Evolutionary conservation across 331 rosid species (phyloP).

Genomic region (Saraca asoca): DNA sequence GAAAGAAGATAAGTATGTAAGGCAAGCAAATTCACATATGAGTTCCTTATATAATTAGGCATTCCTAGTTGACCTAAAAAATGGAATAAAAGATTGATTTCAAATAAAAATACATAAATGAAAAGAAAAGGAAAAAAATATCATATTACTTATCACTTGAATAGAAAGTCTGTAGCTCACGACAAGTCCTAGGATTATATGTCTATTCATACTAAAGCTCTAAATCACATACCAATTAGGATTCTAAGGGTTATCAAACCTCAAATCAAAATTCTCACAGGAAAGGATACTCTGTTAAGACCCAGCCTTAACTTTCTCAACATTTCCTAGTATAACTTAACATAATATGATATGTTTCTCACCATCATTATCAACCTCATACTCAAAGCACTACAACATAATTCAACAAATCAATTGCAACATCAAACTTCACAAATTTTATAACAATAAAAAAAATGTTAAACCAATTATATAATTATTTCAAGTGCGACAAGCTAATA

Average conservation of each 20-base stretch:
- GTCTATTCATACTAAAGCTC: slow-evolving; percentile 53
- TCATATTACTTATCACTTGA: slow-evolving; percentile 33
- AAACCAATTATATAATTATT: slow-evolving; percentile 18
- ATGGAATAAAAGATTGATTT: neutral
- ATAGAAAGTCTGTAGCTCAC: slow-evolving; percentile 51
- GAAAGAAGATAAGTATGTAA: slow-evolving; percentile 44
- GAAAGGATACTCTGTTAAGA: slow-evolving; percentile 49
- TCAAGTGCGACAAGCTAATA: too few relatives aligned
- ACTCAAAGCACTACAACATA: slow-evolving; percentile 45
- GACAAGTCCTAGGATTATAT: slow-evolving; percentile 57
- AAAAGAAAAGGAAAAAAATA: neutral
- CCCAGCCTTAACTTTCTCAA: slow-evolving; percentile 56
- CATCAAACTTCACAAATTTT: neutral
- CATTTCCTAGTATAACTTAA: slow-evolving; percentile 58
- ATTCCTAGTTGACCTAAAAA: slow-evolving; percentile 39
- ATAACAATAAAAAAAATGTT: neutral
- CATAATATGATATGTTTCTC: slow-evolving; percentile 59
- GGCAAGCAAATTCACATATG: too few relatives aligned
- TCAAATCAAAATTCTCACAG: slow-evolving; percentile 46
- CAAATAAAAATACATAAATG: neutral
- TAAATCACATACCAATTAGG: slow-evolving; percentile 64
- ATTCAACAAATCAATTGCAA: slow-evolving; percentile 5
- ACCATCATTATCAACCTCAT: slow-evolving; percentile 43
- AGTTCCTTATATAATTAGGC: neutral
- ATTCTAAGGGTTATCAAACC: slow-evolving; percentile 51